Conservation (phyloP, 2,329 filamentous ascomycete species). For the Calonectria multiphialidica region DNA sequence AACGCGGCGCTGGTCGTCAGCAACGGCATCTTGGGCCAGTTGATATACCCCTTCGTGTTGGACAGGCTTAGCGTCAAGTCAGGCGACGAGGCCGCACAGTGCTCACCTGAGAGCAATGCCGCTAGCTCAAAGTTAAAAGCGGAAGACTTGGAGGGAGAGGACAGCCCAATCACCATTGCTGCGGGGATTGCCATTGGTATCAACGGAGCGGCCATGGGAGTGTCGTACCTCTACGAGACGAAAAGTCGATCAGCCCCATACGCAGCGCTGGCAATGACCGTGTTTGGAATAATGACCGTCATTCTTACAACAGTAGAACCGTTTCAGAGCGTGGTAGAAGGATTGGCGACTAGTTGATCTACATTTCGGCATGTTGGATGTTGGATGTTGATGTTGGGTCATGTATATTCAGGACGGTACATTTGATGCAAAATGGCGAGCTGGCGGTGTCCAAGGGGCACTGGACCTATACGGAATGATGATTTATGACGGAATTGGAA, state of each 20-base stretch:
- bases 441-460: background rate
- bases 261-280: conserved; percentile 68
- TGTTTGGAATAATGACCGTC: conserved; percentile 68
- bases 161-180: conserved; percentile 56
- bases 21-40: conserved; percentile 61
- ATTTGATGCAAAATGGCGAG: background rate
- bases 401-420: background rate
- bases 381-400: background rate
- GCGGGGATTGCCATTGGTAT: conserved; percentile 66
- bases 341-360: conserved; percentile 45
- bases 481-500: background rate
- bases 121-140: conserved; percentile 18
- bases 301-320: conserved; percentile 63
- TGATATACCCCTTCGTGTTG: conserved; percentile 53
- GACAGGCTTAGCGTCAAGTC: conserved; percentile 42
- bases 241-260: conserved; percentile 66
- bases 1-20: conserved; percentile 65
- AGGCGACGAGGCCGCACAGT: background rate
- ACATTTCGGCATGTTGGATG: background rate
- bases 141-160: conserved; percentile 36
- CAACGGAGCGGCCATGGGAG: conserved; percentile 72
- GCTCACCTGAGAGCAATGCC: background rate
- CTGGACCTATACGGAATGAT: background rate
- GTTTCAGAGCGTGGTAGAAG: conserved; percentile 53
- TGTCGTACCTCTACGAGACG: conserved; percentile 67